Conservation (phyloP, 495 filamentous ascomycete species). For the Lepidopterella palustris region DNA sequence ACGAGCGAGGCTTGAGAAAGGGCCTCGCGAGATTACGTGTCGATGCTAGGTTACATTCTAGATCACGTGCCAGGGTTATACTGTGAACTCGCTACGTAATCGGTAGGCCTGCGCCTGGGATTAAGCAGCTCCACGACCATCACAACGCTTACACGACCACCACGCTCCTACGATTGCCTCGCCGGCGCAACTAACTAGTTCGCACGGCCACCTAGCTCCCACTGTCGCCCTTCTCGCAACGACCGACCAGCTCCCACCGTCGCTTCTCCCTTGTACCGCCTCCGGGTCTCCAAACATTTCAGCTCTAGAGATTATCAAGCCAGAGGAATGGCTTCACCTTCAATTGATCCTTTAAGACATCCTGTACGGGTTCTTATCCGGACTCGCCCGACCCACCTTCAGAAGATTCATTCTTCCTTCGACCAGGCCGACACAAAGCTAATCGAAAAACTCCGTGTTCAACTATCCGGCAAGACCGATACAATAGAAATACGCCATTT, state of each 20-base stretch:
- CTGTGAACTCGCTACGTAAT: no score
- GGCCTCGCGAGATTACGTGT: no score
- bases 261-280: no score
- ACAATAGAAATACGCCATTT: not conserved
- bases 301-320: not conserved
- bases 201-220: not conserved
- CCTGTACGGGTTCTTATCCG: constrained; percentile 2
- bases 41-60: no score
- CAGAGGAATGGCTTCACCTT: not conserved
- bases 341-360: not conserved
- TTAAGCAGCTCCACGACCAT: no score
- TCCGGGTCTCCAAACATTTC: no score
- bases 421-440: not conserved
- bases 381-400: not conserved
- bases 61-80: no score
- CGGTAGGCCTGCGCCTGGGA: no score
- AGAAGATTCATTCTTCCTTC: not conserved
- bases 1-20: no score
- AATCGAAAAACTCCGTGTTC: not conserved
- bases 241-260: not conserved
- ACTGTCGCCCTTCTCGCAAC: not conserved
- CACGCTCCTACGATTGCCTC: not conserved
- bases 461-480: not conserved
- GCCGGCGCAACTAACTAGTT: not conserved
- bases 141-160: not conserved